Base-by-base conservation (phyloP, 768 basidiomycete species). In the Trametes elegans region DNA sequence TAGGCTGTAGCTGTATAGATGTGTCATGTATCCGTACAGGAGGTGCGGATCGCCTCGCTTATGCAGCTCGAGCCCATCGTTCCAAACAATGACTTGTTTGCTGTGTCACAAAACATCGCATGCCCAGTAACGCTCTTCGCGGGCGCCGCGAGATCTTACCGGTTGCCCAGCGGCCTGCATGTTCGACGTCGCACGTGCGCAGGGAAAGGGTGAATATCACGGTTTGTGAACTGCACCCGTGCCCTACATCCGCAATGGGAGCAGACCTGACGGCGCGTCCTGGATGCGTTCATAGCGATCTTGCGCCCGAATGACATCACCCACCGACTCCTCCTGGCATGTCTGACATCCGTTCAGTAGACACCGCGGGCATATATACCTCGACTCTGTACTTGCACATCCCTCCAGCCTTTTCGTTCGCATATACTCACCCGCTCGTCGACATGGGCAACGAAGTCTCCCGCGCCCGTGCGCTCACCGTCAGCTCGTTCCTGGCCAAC, bases 401-500 rank as follows among this genome's bases (percentile, higher is more conserved):
- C 6, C 26, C 42, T 23, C 34, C 21, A 39, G 8, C 23, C 26
- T 16, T 11, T 35, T 14, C 7, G 1, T 32, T 39, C 16, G 13
- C 18, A 3, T 21, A 3, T 41, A 16, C 10, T 1, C 4, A 8
- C 29, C n/a, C 42, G 21, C 13, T n/a, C 11, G 36, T 10, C 16
- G 26, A 60, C 38, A 68, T 68, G 66, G 67, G 65, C 34, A 64
- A 64, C 61, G 56, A 61, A 36, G 40, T 68, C 45, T 67, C 68
- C 13, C 50, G 57, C 29, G 66, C 67, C 2, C 64, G 66, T 24
- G 57, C 49, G 40, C 31, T 66, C 53, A 60, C 69, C 58, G 24
- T 67, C n/a, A 62, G 60, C 38, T 70, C 69, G 10, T 69, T 69
- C 47, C 49, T 60, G 19, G 47, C 66, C 47, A 70, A 70, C 55